Evolutionary conservation across 179 eudicot genomes (phyloP).

Genomic region (Silene noctiflora): DNA sequence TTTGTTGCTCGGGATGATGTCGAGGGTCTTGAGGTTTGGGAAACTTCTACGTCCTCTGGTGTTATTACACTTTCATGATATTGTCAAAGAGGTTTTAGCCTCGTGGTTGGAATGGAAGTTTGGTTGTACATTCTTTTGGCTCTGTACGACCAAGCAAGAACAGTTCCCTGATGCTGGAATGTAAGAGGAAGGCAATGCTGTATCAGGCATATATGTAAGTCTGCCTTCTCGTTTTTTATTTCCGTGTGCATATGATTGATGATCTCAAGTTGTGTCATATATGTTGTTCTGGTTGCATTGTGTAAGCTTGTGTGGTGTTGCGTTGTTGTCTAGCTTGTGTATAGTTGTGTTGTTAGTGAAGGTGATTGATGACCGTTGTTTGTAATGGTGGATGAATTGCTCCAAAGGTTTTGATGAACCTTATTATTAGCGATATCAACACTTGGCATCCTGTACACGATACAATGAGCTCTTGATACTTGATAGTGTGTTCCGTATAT

Average conservation of each 20-base stretch:
- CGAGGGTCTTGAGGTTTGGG: constrained; percentile 95
- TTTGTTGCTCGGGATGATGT: constrained; percentile 68
- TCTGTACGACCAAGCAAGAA: no score
- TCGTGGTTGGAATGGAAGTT: no score
- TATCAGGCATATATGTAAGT: not conserved
- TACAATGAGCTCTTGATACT: not conserved
- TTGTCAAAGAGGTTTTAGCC: not conserved
- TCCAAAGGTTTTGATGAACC: not conserved
- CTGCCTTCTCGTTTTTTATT: not conserved
- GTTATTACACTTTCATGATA: not conserved
- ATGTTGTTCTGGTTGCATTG: not conserved
- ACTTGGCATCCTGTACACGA: not conserved
- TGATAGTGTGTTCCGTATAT: not conserved
- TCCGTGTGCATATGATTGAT: not conserved
- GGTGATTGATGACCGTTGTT: not conserved
- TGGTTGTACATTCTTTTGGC: no score
- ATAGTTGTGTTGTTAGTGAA: not conserved
- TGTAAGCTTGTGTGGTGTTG: not conserved
- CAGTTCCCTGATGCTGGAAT: not conserved
- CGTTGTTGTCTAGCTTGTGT: not conserved
- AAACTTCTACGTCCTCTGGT: constrained; percentile 38
- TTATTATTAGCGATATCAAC: not conserved
- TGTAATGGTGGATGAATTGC: not conserved
- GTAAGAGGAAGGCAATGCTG: not conserved
- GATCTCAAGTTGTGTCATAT: not conserved